A percentile compares a stretch with the other conserved stretches of the same genome.
Conservation (phyloP, 208 protist species). For the Strigomonas culicis region DNA sequence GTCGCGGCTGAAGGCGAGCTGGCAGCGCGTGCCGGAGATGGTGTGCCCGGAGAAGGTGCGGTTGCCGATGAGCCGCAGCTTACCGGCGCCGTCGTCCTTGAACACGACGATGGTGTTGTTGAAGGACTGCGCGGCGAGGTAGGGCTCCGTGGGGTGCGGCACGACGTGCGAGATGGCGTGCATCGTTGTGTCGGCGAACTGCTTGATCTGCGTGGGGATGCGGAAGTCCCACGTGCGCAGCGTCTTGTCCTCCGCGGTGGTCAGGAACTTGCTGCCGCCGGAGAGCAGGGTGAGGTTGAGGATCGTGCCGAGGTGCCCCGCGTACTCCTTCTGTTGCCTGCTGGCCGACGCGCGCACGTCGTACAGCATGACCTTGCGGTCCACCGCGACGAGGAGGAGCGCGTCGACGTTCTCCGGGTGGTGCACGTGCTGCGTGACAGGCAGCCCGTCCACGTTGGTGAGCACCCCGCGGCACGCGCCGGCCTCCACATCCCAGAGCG, state of each 20-base stretch:
- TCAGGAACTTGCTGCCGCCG: slow-evolving; percentile 89
- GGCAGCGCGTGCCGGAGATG: slow-evolving; percentile 92
- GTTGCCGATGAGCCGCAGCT: slow-evolving; percentile 78
- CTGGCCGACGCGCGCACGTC: slow-evolving; percentile 71
- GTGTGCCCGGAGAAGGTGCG: slow-evolving; percentile 93
- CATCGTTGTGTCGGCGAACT: slow-evolving; percentile 94
- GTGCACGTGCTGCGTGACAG: slow-evolving; percentile 70
- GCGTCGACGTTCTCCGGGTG: slow-evolving; percentile 53
- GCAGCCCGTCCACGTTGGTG: slow-evolving; percentile 54
- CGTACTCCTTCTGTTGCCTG: slow-evolving; percentile 90
- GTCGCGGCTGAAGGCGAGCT: slow-evolving; percentile 91
- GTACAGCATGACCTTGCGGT: slow-evolving; percentile 78
- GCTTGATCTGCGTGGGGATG: slow-evolving; percentile 95
- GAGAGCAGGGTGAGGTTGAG: slow-evolving; percentile 95
- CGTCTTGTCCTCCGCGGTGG: slow-evolving; percentile 95
- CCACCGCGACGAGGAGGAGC: slow-evolving; percentile 62
- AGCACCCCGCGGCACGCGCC: slow-evolving; percentile 62
- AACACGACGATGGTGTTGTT: slow-evolving; percentile 96
- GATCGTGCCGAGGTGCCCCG: slow-evolving; percentile 95
- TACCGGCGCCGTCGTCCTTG: slow-evolving; percentile 64
- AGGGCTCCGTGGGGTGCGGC: slow-evolving; percentile 87
- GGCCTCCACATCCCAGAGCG: slow-evolving; percentile 95
- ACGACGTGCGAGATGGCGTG: slow-evolving; percentile 89
- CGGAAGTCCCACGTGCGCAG: slow-evolving; percentile 97
- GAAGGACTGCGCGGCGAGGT: slow-evolving; percentile 91